These are phyloP conservation scores for Quillaja saponaria DNA, from an alignment of 306 rosid genomes.

Conservation along the genomic window DNA sequence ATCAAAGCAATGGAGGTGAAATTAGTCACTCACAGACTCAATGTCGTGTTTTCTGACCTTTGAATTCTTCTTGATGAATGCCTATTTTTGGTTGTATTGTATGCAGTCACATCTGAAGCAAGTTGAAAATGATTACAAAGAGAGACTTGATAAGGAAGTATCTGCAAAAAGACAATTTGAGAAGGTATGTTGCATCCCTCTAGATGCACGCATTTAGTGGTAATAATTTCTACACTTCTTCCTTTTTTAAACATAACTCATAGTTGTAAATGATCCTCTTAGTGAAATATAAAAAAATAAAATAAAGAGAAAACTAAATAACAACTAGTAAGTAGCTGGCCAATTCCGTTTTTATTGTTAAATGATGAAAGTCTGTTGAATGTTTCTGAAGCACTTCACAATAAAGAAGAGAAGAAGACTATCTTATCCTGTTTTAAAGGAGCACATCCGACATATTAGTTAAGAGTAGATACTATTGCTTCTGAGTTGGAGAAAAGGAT, in stretches of 20 bases:
- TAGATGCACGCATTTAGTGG: constrained; percentile 9
- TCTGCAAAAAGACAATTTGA: constrained; percentile 59
- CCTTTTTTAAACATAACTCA: not conserved
- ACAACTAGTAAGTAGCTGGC: no score
- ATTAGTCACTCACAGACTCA: not conserved
- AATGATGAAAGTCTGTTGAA: no score
- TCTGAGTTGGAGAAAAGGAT: constrained; percentile 8
- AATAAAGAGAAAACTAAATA: no score
- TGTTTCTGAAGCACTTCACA: no score
- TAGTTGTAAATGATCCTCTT: not conserved
- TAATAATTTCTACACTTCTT: not conserved
- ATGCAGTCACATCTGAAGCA: constrained; percentile 72
- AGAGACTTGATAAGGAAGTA: constrained; percentile 71
- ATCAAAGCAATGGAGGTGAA: constrained; percentile 89
- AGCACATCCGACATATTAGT: not conserved
- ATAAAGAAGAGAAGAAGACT: no score
- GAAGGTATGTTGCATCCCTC: constrained; percentile 49
- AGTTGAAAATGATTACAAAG: constrained; percentile 71
- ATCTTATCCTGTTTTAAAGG: no score
- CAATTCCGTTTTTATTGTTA: no score
- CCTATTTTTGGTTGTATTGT: constrained; percentile 24
- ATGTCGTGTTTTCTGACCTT: constrained; percentile 8
- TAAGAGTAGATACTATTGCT: not conserved
- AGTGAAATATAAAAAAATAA: not conserved
- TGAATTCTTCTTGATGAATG: constrained; percentile 5